These are phyloP conservation scores for Postia placenta DNA, from an alignment of 768 basidiomycete genomes.

Conservation along the genomic window DNA sequence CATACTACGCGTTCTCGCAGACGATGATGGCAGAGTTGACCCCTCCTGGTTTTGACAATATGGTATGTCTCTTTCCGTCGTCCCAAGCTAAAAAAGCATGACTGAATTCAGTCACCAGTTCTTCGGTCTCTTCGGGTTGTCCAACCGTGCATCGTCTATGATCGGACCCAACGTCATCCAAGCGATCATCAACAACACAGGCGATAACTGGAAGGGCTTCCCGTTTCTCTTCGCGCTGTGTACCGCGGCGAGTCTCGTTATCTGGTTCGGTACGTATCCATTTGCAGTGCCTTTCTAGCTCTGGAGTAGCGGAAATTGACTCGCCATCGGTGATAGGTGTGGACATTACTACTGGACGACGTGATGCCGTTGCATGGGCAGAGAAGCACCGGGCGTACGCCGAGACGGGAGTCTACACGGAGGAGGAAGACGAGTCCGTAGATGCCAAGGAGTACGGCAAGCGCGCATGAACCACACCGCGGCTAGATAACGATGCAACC, in stretches of 20 bases:
- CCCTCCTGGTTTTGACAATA: slow-evolving; percentile 84
- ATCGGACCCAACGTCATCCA: slow-evolving; percentile 84
- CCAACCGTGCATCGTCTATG: slow-evolving; percentile 81
- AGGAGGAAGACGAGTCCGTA: slow-evolving; percentile 14
- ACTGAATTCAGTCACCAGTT: slow-evolving; percentile 39
- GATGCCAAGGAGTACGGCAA: slow-evolving; percentile 11
- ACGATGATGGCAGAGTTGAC: slow-evolving; percentile 89
- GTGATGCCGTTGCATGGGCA: slow-evolving; percentile 34
- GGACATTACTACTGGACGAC: slow-evolving; percentile 31
- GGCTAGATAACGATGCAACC: too few relatives aligned
- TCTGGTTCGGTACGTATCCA: slow-evolving; percentile 56
- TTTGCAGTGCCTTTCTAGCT: not conserved
- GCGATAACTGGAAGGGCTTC: slow-evolving; percentile 79
- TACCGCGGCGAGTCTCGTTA: slow-evolving; percentile 55
- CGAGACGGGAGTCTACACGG: slow-evolving; percentile 16
- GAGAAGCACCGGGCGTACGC: slow-evolving; percentile 22
- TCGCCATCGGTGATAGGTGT: slow-evolving; percentile 20
- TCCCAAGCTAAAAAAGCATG: not conserved
- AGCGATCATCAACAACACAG: slow-evolving; percentile 67
- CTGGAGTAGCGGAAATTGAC: not conserved
- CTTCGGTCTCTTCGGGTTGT: slow-evolving; percentile 82
- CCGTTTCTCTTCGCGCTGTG: slow-evolving; percentile 79
- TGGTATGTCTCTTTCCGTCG: slow-evolving; percentile 29
- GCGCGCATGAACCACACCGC: slow-evolving; percentile 9
- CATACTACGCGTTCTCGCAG: slow-evolving; percentile 82